Evolutionary conservation across 2,329 filamentous ascomycete genomes (phyloP), one percentile per base, ranked within the genome.

Genomic region (Aureobasidium sp.): DNA sequence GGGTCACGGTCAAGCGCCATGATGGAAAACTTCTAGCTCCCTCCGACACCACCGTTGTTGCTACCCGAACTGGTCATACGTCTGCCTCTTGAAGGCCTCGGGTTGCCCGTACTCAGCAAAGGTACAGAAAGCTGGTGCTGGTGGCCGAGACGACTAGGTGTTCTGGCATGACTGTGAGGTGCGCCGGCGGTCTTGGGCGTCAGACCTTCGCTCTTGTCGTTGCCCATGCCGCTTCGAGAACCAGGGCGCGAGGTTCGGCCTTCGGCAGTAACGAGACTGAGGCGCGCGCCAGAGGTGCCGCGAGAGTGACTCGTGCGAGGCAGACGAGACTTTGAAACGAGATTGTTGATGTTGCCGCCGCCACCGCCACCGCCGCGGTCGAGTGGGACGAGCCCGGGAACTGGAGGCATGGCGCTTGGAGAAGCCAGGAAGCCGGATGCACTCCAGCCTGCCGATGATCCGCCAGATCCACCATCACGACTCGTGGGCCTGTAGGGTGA

Each of bases 401-500:
- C 41, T 14, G 34, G 39, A 22, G 51, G 51, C 1, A 32, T 39
- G 1, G 24, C 39, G 17, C 27, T 30, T 11, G 51, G 40, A 14
- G 51, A 53, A 11, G 25, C 39, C 7, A 49, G 24, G 12, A 38
- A 48, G 22, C 45, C 47, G 5, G 45, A 51, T 38, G 44, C 37
- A 16, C 29, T 34, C 53, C 52, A 45, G 12, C 44, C 45, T 38
- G 45, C 17, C 12, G 45, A 40, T 25, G 51, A 45, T 6, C 53
- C 53, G 30, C 53, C 45, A 22, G 53, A 55, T 7, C 47, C 47
- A 39, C 56, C 56, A 42, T 63, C 64, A 12, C 63, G 59, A 38
- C 59, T 64, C 3, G 58, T 56, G 6, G 63, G 63, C 11, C 64
- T 54, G 55, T 63, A 65, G 3, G 61, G 61, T 27, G 57, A 59